Evolutionary conservation across 2,329 filamentous ascomycete genomes (phyloP), one percentile per base, ranked within the genome.

Genomic region (Knufia fluminis): DNA sequence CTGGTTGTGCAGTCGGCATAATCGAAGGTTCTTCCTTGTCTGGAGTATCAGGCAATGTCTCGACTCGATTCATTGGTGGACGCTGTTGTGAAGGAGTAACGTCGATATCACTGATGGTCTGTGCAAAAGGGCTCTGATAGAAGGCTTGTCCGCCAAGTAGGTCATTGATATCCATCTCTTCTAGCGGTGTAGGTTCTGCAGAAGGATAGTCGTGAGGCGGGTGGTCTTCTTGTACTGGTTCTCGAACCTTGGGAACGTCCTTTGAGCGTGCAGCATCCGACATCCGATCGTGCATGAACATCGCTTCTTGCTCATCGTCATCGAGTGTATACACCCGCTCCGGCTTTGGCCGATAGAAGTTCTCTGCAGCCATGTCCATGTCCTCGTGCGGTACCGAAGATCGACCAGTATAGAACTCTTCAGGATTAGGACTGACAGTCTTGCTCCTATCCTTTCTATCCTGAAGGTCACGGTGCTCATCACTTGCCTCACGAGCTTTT

Each of bases 111-210:
- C 68, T 63, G 7, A 71, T 68, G 3, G 71, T 73, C 56, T 78
- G 74, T 1, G 70, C 68, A 49, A 69, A 75, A 4, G 79, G 72
- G 14, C 67, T 66, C 48, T 68, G 66, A 56, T 80, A 80, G 50
- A 68, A 60, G n/a, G 57, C 51, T 38, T 59, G 61, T 45, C 76
- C 74, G 53, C 77, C 75, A 55, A 47, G 78, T 75, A 3, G n/a
- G 23, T 40, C 45, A 16, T 19, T 19, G 10, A 39, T 10, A 32
- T 28, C 35, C 6, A 17, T 10, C 35, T 48, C 45, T 6, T 39
- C 22, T 10, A 40, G 3, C 14, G 33, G 45, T 8, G 23, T 39
- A 3, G 20, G 45, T 7, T 28, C 32, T 22, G 45, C 33, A 6
- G 33, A 48, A 3, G 33, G n/a, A 17, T 26, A 3, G 12, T 17